Conservation (phyloP, 2,329 filamentous ascomycete species). For the Fusarium clavum region DNA sequence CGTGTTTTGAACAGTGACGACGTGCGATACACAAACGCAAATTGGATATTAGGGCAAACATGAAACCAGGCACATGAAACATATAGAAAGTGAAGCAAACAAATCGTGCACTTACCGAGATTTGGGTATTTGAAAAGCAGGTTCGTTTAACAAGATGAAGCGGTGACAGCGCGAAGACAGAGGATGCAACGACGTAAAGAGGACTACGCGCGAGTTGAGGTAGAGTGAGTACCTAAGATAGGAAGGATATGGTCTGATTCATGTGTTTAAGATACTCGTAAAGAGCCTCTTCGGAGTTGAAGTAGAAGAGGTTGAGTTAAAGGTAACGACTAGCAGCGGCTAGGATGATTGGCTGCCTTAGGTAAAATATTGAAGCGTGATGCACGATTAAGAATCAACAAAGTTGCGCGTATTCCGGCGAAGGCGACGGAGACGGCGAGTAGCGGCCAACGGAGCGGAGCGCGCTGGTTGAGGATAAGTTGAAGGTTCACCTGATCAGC, state of each 20-base stretch:
- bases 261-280: background rate
- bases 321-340: constrained; percentile 16
- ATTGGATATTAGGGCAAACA: background rate
- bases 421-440: constrained; percentile 39
- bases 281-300: constrained; percentile 17
- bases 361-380: constrained; percentile 34
- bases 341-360: constrained; percentile 27
- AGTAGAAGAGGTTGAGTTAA: constrained; percentile 24
- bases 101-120: constrained; percentile 32
- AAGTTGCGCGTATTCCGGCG: constrained; percentile 33
- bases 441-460: constrained; percentile 29
- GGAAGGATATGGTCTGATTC: constrained; percentile 1
- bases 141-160: background rate
- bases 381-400: constrained; percentile 8
- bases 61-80: constrained; percentile 18
- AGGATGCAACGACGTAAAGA: constrained; percentile 5
- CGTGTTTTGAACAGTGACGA: constrained; percentile 1
- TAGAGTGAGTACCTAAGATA: background rate
- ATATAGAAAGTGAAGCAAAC: constrained; percentile 26
- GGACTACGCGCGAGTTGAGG: constrained; percentile 10
- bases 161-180: background rate
- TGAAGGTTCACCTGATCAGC: constrained; percentile 29
- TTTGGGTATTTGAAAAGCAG: background rate
- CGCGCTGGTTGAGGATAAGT: constrained; percentile 25
- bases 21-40: constrained; percentile 3